phyloP scores from a whole-genome alignment of 495 filamentous ascomycete species.

The Neurospora tetrasperma region DNA sequence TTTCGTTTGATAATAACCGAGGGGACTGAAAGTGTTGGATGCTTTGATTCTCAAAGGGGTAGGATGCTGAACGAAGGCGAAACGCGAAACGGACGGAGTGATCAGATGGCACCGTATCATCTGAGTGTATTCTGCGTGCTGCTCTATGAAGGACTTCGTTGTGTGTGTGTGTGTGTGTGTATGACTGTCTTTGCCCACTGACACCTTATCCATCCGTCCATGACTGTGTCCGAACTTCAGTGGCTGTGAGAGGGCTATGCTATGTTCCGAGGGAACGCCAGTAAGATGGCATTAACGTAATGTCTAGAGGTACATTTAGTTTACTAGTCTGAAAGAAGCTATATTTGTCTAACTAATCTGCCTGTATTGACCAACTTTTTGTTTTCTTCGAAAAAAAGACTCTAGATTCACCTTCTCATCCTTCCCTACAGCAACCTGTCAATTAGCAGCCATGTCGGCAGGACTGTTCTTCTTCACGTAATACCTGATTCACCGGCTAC shows the following conservation, averaged over 20 bases:
- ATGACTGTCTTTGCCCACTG: too few species aligned
- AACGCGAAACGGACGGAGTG: neutral
- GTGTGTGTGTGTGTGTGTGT: too few species aligned
- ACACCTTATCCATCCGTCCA: too few species aligned
- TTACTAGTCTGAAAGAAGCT: neutral
- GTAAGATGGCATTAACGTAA: neutral
- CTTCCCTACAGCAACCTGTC: neutral
- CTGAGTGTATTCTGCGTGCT: neutral
- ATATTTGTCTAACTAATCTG: neutral
- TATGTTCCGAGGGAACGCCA: neutral
- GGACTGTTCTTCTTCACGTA: neutral
- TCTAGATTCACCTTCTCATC: neutral
- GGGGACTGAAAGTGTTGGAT: neutral
- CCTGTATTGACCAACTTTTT: neutral
- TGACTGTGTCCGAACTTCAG: too few species aligned
- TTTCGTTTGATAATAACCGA: neutral
- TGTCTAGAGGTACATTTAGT: neutral
- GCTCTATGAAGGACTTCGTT: too few species aligned
- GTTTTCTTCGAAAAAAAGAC: neutral
- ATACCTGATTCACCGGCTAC: neutral
- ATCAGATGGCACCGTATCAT: neutral
- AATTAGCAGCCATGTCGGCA: neutral
- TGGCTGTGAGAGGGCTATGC: neutral
- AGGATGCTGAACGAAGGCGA: neutral
- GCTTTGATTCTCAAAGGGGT: neutral